Base-by-base conservation (phyloP, 192 early-diverging fungal genomes). In the Coemansia sp. region DNA sequence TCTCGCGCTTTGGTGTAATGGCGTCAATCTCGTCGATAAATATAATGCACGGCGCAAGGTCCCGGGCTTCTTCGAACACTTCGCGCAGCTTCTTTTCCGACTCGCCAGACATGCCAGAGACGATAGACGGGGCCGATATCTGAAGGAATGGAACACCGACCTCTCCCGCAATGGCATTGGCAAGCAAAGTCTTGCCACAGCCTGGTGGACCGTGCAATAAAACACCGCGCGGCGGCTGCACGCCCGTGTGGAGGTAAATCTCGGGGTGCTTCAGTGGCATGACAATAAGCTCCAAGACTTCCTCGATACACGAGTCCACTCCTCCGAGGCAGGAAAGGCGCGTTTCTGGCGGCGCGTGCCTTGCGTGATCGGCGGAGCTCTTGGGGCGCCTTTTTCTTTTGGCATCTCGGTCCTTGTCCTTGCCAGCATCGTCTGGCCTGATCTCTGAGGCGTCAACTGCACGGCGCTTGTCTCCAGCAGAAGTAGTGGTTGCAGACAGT, bases 1-100 rank as follows among this genome's bases (percentile, higher is more conserved):
- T 84, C 17, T 84, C 82, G 62, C 82, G 82, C 77, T 93, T 93
- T 8, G 96, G 94, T 4, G 95, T 94, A 57, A 99, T 98, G 15
- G 95, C 94, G 76, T 99, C 97, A 64, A 99, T 98, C 76, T 99
- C 97, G 73, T 99, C 97, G 68, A 99, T 95, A 67, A 99, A 99
- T 62, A 99, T 84, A 25, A 99, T 69, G 78, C 93, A 95, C 0
- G 95, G 95, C 7, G 95, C 95, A 64, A 89, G 75, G 6, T 85
- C 90, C 61, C 87, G 92, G 4, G 95, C 97, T 70, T 98, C 94
- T n/a, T 95, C 94, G 87, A 99, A 99, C 0, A 99, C 87, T 70
- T 98, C 97, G 32, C 97, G 87, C 27, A 99, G 90, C 84, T 98
- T 98, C 76, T 98, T 97, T 76, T 99, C 97, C 6, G 93, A 95